Base-by-base conservation (phyloP, 2,329 filamentous ascomycete genomes). In the Arthrobotrys entomopaga region DNA sequence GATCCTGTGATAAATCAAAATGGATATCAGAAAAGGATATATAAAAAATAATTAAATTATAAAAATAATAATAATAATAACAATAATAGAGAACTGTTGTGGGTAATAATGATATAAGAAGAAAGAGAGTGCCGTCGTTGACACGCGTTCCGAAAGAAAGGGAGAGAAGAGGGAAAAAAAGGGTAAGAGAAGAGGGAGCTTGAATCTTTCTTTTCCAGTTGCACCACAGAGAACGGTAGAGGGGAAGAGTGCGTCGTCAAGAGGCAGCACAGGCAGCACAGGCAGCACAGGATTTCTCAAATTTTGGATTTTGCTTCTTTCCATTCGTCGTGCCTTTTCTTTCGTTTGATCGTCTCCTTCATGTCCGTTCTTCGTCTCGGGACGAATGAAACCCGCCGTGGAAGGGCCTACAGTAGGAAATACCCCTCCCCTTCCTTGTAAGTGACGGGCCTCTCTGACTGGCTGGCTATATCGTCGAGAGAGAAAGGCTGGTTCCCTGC, bases 291-390 rank as follows among this genome's bases (percentile, higher is more conserved):
- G 65, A 69, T 69, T 61, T 56, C 57, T 56, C 48, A 40, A 34
- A 20, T 52, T 71, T 71, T 29, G 50, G 53, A n/a, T n/a, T 71
- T 65, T 65, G 58, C 66, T 71, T 71, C 57, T 58, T 69, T 42
- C 38, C 43, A 22, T 16, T 24, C 42, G 29, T 38, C 2, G 20
- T 58, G n/a, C 16, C 16, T n/a, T 26, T 26, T 19, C 49, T 29
- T 42, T 38, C 43, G 34, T 57, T 63, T 48, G 34, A 53, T 67
- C 54, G 50, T 57, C 46, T 43, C 24, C 50, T n/a, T 48, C 26
- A 50, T 29, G 52, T 56, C 54, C 63, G 26, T 58, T 53, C 52
- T 46, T 46, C 61, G 26, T 65, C 46, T 50, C 43, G 15, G 29
- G 29, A n/a, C 29, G 29, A 29, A 29, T 29, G 26, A 34, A n/a